Evolutionary conservation across 768 basidiomycete genomes (phyloP).

Genomic region (Trametes gibbosa): DNA sequence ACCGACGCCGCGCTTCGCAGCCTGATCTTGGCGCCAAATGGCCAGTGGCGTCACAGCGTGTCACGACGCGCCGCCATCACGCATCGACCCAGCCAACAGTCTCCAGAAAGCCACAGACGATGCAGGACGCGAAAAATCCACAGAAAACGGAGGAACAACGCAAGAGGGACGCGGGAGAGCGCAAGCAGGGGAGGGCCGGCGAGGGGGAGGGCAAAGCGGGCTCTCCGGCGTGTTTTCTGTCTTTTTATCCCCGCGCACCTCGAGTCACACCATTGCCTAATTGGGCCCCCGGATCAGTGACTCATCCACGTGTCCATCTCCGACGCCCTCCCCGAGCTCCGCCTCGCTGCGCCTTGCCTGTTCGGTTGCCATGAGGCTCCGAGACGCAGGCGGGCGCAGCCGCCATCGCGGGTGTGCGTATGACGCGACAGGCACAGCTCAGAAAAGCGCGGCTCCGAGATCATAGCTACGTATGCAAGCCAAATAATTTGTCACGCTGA

Average conservation of each 20-base stretch:
- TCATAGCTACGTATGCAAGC: no score
- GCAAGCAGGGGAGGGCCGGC: neutral
- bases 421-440: neutral
- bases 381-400: conserved; percentile 8
- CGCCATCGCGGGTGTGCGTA: neutral
- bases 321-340: neutral
- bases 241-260: conserved; percentile 11
- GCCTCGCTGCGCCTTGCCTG: neutral
- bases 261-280: conserved; percentile 16
- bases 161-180: neutral
- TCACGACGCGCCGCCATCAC: conserved; percentile 5
- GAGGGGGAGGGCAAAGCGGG: neutral
- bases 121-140: neutral
- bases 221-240: neutral
- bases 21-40: neutral
- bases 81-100: neutral
- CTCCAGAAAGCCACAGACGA: neutral
- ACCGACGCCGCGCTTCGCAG: neutral
- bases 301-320: conserved; percentile 15
- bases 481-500: no score
- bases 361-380: conserved; percentile 12
- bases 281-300: conserved; percentile 15
- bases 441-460: neutral
- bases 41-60: conserved; percentile 5
- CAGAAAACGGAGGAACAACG: neutral